Evolutionary conservation across 2,329 filamentous ascomycete genomes (phyloP).

Genomic region (Orbilia blumenaviensis): DNA sequence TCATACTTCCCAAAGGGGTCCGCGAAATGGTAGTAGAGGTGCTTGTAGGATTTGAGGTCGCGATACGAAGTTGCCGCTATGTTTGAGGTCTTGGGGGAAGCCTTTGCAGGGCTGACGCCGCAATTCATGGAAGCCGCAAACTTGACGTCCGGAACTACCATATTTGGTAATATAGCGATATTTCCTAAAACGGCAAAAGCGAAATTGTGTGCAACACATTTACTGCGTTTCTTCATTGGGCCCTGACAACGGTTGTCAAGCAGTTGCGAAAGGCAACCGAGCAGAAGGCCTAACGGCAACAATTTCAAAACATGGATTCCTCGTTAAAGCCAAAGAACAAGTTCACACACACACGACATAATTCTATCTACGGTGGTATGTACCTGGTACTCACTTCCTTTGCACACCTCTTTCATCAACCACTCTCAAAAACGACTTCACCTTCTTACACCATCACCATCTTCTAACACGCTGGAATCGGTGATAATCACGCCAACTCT

Average conservation of each 20-base stretch:
- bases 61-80: background rate
- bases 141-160: conserved; percentile 44
- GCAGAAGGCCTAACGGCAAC: conserved; percentile 1
- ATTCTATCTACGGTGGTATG: background rate
- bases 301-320: conserved; percentile 29
- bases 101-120: background rate
- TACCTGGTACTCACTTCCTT: background rate
- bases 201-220: background rate
- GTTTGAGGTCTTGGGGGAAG: background rate
- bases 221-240: background rate
- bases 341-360: background rate
- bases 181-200: conserved; percentile 8
- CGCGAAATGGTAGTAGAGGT: background rate
- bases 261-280: background rate
- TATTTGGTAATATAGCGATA: conserved; percentile 4
- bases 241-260: conserved; percentile 49
- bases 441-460: background rate
- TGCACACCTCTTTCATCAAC: background rate
- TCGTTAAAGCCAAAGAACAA: conserved; percentile 13
- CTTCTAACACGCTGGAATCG: background rate
- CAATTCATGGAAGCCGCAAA: conserved; percentile 26
- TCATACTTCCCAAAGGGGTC: background rate
- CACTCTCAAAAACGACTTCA: no score
- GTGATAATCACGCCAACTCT: background rate
- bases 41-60: background rate